phyloP scores from a whole-genome alignment of 179 eudicot genomes.

The Nepenthes alata region DNA sequence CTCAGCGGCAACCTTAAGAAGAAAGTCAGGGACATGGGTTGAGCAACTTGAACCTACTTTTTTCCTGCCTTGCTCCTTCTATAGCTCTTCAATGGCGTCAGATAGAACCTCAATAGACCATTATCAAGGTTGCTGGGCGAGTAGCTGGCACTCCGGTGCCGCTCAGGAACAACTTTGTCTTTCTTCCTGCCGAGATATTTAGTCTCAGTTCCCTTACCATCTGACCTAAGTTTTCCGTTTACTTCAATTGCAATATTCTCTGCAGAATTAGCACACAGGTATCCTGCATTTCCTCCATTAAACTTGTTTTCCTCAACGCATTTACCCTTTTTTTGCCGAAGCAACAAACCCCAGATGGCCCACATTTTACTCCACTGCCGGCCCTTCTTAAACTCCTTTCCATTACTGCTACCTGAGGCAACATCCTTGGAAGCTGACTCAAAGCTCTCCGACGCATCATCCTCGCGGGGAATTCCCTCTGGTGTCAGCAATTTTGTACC shows the following conservation, averaged over 20 bases:
- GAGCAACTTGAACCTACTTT: slow-evolving; percentile 42
- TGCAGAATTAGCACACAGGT: slow-evolving; percentile 7
- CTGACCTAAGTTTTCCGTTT: slow-evolving; percentile 12
- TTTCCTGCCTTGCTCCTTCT: slow-evolving; percentile 47
- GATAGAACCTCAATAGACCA: slow-evolving; percentile 53
- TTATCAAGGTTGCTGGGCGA: slow-evolving; percentile 38
- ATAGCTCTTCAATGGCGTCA: slow-evolving; percentile 65
- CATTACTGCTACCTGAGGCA: slow-evolving; percentile 20
- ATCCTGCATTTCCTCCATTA: slow-evolving; percentile 8
- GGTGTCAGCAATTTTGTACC: slow-evolving; percentile 47
- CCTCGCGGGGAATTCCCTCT: slow-evolving; percentile 33
- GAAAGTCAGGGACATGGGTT: slow-evolving; percentile 27
- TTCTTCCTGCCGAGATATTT: slow-evolving; percentile 17
- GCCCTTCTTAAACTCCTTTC: slow-evolving; percentile 36
- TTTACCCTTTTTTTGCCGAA: slow-evolving; percentile 19
- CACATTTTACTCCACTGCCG: slow-evolving; percentile 52
- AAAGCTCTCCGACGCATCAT: slow-evolving; percentile 33
- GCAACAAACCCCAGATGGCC: slow-evolving; percentile 43
- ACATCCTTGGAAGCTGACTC: slow-evolving; percentile 33
- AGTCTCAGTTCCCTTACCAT: slow-evolving; percentile 20
- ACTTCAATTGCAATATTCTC: slow-evolving; percentile 15
- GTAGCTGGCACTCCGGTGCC: slow-evolving; percentile 35
- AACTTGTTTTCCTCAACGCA: slow-evolving; percentile 12
- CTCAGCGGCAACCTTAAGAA: slow-evolving; percentile 26
- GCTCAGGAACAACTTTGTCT: slow-evolving; percentile 27